Evolutionary conservation across 2,329 filamentous ascomycete genomes (phyloP), one percentile per base, ranked within the genome.

Genomic region (Coleophoma eucalyptorum): DNA sequence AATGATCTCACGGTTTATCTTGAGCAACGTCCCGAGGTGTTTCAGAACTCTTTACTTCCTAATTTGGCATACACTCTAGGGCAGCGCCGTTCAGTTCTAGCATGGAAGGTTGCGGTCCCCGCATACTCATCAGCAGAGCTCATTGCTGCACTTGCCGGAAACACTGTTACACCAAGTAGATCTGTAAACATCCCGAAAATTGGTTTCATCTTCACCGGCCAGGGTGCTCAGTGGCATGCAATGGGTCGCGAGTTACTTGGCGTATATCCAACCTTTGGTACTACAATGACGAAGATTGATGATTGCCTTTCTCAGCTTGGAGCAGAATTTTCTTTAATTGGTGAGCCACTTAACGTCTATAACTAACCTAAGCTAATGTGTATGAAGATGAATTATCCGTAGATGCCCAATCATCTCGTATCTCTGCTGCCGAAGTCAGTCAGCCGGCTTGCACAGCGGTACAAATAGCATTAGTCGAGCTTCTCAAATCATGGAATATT

Each of bases 401-500:
- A 44, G 62, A 69, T 48, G 65, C 61, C 2, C 55, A 66, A 11
- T 59, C 65, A 1, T 69, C 70, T 0, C 58, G 60, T 16, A 62
- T 76, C 3, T 55, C 51, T 11, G 50, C 68, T 32, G 70, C 74
- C 1, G 62, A 74, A 43, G 68, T 76, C 50, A 71, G 67, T n/a
- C 72, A 76, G 55, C 72, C 74, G 53, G 64, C 69, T 63, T 74
- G 68, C 53, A 75, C 73, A 0, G 72, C 75, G 0, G 55, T 80
- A 2, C 78, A 81, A 57, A 60, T 81, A 3, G 62, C 70, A 1
- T 56, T 80, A 6, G 68, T 71, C 0, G 65, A 72, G 13, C 62
- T 80, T 3, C 61, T 80, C 1, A 43, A 66, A 21, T 69, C 70
- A 2, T 77, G 71, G 69, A 68, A 67, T 1, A 63, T 79, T n/a